Evolutionary conservation across 164 flowering plant species (phyloP), one percentile per base, ranked within the genome.

Genomic region (Umbilicus rupestris): DNA sequence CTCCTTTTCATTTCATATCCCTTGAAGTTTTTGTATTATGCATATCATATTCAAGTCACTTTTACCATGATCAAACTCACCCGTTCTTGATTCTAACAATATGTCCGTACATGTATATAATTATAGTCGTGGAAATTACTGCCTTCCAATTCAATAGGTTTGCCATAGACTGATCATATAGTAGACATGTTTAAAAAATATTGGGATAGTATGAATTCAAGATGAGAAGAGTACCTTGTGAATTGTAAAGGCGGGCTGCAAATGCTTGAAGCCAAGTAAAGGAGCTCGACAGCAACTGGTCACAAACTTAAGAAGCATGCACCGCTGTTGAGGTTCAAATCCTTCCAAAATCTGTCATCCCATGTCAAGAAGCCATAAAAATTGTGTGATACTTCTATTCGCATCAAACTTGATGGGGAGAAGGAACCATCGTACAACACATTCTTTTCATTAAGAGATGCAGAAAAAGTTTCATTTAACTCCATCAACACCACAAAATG

Each of bases 251-350:
- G 87, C 46, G 66, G 99, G 99, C 63, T 88, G 95, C 79, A 94
- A 76, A 79, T 94, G 86, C 71, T 94, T 94, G 81, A 94, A 94
- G n/a, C 99, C 97, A 72, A 94, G 89, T 50, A 94, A 78, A 67
- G 99, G 97, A 76, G 92, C 93, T 71, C 97, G 84, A 71, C 97
- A 89, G 79, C 99, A 94, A 76, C 99, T 88, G 49, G 99, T 89
- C 74, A 94, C 99, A 82, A 94, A 94, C 72, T 94, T 94, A 31
- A 91, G 88, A 71, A 94, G 83, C 88, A 85, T 74, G 72, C 97
- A 88, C 1, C 96, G 96, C 41, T 91, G 92, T 67, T 78, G 83
- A 63, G 97, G 94, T 70, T 91, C 90, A 83, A 94, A 81, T 46
- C 78, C 89, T 70, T 73, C 67, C 66, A 94, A 60, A 29, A 88